phyloP scores from a whole-genome alignment of 2,329 filamentous ascomycete species.

The Rhynchosporium graminicola region DNA sequence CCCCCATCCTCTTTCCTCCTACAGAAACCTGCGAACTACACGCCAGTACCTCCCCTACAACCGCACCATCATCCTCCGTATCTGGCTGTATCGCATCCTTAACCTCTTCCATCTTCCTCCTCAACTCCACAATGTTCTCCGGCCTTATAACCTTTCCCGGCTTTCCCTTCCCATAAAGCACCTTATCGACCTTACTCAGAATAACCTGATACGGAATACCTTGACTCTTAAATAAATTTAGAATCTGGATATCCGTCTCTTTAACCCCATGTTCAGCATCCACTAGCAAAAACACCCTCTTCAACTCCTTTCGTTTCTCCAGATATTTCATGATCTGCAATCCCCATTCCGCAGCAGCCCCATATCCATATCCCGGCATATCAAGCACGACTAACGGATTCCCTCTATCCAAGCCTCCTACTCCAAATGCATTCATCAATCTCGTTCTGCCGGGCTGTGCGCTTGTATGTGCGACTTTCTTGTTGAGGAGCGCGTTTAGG shows the following conservation, averaged over 20 bases:
- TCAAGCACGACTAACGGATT: conserved; percentile 60
- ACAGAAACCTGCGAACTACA: conserved; percentile 55
- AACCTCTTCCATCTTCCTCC: conserved; percentile 44
- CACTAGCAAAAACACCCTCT: conserved; percentile 63
- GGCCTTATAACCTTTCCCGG: conserved; percentile 40
- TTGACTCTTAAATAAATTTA: conserved; percentile 56
- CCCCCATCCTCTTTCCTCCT: conserved; percentile 53
- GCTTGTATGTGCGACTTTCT: conserved; percentile 55
- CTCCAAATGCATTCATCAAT: conserved; percentile 66
- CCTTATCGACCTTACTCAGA: conserved; percentile 64
- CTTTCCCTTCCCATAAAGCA: conserved; percentile 42
- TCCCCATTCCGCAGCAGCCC: conserved; percentile 63
- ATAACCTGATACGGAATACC: conserved; percentile 65
- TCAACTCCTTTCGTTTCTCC: conserved; percentile 55
- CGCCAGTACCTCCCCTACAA: conserved; percentile 60
- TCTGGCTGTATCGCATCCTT: conserved; percentile 47
- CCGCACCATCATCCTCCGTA: conserved; percentile 43
- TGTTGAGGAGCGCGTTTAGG: conserved; percentile 62
- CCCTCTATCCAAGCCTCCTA: conserved; percentile 46
- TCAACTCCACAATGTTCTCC: conserved; percentile 42
- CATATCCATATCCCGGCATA: conserved; percentile 71
- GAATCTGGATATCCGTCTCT: conserved; percentile 56
- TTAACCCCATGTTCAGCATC: conserved; percentile 66
- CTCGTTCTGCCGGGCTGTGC: conserved; percentile 62
- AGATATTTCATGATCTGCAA: conserved; percentile 69